A percentile compares a stretch with the other conserved stretches of the same genome.
Evolutionary conservation across 1,284 basidiomycete species (phyloP).

Genomic region (Fomitopsis betulina): DNA sequence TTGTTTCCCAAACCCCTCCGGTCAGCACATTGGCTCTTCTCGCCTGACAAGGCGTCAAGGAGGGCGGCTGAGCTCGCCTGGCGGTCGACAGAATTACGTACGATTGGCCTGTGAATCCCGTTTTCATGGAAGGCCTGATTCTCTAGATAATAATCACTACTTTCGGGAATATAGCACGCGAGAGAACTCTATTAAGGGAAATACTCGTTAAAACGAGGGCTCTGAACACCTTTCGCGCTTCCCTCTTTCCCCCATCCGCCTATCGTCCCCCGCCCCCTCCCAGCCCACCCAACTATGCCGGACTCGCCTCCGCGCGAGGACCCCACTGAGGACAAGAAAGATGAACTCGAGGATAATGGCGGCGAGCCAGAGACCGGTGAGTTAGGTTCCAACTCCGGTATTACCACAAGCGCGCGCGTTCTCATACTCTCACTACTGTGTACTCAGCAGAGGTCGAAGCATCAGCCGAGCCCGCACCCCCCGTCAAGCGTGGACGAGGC

Average conservation of each 20-base stretch:
- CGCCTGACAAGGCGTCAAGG: slow-evolving; percentile 12
- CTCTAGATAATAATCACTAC: slow-evolving; percentile 55
- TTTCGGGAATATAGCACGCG: slow-evolving; percentile 49
- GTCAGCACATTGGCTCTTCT: neutral
- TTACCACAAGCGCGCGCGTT: slow-evolving; percentile 24
- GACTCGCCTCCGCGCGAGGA: slow-evolving; percentile 38
- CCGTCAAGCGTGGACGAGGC: slow-evolving; percentile 66
- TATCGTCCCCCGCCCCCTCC: slow-evolving; percentile 20
- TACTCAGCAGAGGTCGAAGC: slow-evolving; percentile 14
- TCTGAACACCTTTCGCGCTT: slow-evolving; percentile 54
- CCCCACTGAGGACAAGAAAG: slow-evolving; percentile 35
- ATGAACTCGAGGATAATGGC: slow-evolving; percentile 39
- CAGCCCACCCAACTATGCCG: slow-evolving; percentile 35
- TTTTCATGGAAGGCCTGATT: slow-evolving; percentile 36
- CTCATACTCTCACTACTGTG: slow-evolving; percentile 10
- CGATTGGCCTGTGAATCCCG: slow-evolving; percentile 22
- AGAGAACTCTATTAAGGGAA: slow-evolving; percentile 66
- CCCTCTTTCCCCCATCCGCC: slow-evolving; percentile 40
- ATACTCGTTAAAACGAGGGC: slow-evolving; percentile 72
- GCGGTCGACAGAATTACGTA: slow-evolving; percentile 47
- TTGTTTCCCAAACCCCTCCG: neutral
- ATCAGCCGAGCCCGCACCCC: slow-evolving; percentile 13
- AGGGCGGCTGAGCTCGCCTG: slow-evolving; percentile 5
- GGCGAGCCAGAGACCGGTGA: slow-evolving; percentile 34
- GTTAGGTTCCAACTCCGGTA: slow-evolving; percentile 22